These are phyloP conservation scores for Cercophora scortea DNA, from an alignment of 495 filamentous ascomycete genomes.

Conservation along the genomic window DNA sequence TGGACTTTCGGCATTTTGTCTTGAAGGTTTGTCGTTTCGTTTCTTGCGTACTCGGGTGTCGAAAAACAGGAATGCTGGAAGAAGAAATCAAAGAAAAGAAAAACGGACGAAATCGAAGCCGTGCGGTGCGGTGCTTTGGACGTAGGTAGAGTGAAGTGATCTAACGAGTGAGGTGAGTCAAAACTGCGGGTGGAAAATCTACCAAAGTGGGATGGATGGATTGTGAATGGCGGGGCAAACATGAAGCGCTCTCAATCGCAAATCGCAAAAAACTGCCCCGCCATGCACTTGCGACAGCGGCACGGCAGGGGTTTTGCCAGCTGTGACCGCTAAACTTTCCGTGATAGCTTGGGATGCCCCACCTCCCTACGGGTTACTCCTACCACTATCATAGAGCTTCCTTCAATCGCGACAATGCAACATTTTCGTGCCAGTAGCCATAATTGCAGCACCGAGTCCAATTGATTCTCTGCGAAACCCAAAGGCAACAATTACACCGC, in stretches of 20 bases:
- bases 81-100: too few relatives aligned
- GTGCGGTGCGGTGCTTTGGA: too few relatives aligned
- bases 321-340: conserved; percentile 19
- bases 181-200: conserved; percentile 4
- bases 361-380: neutral
- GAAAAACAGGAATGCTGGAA: neutral
- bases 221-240: neutral
- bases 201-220: neutral
- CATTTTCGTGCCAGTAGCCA: too few relatives aligned
- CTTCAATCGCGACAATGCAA: too few relatives aligned
- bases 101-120: too few relatives aligned
- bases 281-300: neutral
- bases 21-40: neutral
- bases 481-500: neutral
- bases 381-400: neutral
- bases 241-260: neutral
- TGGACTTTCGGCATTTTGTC: conserved; percentile 84
- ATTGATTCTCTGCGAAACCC: neutral
- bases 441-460: too few relatives aligned
- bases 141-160: neutral
- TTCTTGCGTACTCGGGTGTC: neutral
- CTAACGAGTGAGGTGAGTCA: conserved; percentile 12
- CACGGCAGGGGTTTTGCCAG: conserved; percentile 10
- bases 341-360: neutral
- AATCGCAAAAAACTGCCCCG: conserved; percentile 3